Base-by-base conservation (phyloP, 1,284 basidiomycete genomes). In the Cutaneotrichosporon sp. region DNA sequence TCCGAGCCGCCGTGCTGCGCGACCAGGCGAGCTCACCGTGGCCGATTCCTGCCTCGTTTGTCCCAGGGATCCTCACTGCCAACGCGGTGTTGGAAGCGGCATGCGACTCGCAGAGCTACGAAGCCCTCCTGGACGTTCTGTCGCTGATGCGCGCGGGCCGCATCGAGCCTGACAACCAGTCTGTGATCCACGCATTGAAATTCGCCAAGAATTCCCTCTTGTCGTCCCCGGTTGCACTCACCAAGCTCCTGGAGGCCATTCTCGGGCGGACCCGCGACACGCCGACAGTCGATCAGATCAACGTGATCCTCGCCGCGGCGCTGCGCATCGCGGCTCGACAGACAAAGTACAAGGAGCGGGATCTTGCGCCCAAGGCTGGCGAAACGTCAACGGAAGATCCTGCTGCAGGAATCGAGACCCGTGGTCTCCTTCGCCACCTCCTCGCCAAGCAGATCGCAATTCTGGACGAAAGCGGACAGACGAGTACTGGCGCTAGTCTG, bases 181-280 rank as follows among this genome's bases (percentile, higher is more conserved):
- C 69, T 1, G 35, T 71, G 20, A 52, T 55, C 8, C 49, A 56
- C 37, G 52, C 68, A 22, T 54, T 71, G 31, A 58, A 65, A 24
- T 63, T 61, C 38, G 62, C 65, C 4, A 53, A 52, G 2, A 39
- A 20, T 2, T 20, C 51, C 17, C 53, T 63, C 16, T 31, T 45
- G 3, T 37, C 54, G 19, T 38, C 49, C 12, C 66, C 67, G 10
- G 35, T 25, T 0, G 55, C 61, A 7, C 52, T 71, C 12, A 62
- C 63, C 5, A 42, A 50, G 10, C 47, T 70, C 20, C 57, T 68
- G 14, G 38, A 50, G 5, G 41, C 41, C 14, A 50, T 68, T 37
- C 46, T 63, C 24, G 39, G 53, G 12, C 51, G 50, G 8, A 55
- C 57, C 2, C 35, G 54, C 20, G 29, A 63, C 12, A 44, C 49